These are phyloP conservation scores for Aspergillus chevalieri DNA, from an alignment of 2,329 filamentous ascomycete species.

Conservation along the genomic window DNA sequence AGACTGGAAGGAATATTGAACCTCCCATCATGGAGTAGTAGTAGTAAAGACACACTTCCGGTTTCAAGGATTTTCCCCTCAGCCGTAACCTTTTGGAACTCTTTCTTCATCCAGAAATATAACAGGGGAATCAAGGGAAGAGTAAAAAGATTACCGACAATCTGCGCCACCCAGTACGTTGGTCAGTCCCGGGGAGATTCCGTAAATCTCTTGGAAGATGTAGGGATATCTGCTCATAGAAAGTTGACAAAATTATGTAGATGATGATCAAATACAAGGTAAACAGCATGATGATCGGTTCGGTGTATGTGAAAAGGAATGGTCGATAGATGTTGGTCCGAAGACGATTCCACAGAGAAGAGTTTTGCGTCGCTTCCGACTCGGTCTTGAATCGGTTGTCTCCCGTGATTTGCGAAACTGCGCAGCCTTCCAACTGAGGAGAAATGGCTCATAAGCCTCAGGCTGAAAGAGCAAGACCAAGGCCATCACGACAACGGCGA, in stretches of 20 bases:
- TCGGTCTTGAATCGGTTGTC: slow-evolving; percentile 43
- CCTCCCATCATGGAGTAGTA: slow-evolving; percentile 47
- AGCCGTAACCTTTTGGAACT: slow-evolving; percentile 30
- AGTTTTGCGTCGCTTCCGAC: slow-evolving; percentile 33
- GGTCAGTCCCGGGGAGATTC: slow-evolving; percentile 41
- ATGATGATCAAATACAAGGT: slow-evolving; percentile 23
- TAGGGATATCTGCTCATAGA: slow-evolving; percentile 44
- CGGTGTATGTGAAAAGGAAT: slow-evolving; percentile 41
- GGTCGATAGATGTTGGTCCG: slow-evolving; percentile 20
- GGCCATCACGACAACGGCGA: slow-evolving; percentile 27
- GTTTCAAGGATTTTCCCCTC: slow-evolving; percentile 21
- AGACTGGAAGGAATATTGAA: slow-evolving; percentile 45
- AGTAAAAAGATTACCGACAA: slow-evolving; percentile 33
- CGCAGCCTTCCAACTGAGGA: slow-evolving; percentile 39
- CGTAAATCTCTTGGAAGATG: slow-evolving; percentile 47
- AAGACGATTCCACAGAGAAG: not conserved
- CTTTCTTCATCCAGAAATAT: slow-evolving; percentile 40
- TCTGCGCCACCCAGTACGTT: slow-evolving; percentile 43
- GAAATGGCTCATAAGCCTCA: slow-evolving; percentile 44
- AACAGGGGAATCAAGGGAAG: slow-evolving; percentile 40
- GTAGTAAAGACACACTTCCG: slow-evolving; percentile 50
- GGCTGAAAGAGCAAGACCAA: slow-evolving; percentile 41
- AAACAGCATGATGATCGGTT: slow-evolving; percentile 25
- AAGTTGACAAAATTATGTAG: slow-evolving; percentile 28
- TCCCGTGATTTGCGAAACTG: slow-evolving; percentile 34